Conservation (phyloP, 352 stramenopile genomes). For the Thalassiosira allenii region DNA sequence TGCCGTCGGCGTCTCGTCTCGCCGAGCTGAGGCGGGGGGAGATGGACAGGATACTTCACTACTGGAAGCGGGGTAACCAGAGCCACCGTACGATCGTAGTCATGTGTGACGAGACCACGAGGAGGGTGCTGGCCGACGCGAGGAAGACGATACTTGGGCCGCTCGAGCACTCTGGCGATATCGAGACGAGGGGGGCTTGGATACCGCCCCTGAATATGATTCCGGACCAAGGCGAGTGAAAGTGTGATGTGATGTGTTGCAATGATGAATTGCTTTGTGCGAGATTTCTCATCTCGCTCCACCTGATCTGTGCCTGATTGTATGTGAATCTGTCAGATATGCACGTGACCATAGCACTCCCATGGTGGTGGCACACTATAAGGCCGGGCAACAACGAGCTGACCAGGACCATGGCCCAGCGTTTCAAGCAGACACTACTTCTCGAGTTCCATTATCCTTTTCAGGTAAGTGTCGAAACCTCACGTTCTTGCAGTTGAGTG, state of each 20-base stretch:
- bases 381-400: conserved; percentile 52
- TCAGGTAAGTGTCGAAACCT: too few relatives aligned
- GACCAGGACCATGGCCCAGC: conserved; percentile 39
- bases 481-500: too few relatives aligned
- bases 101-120: conserved; percentile 58
- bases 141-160: conserved; percentile 53
- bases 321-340: too few relatives aligned
- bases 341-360: conserved; percentile 65
- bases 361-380: conserved; percentile 75
- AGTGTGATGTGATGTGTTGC: too few relatives aligned
- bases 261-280: too few relatives aligned
- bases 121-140: conserved; percentile 48
- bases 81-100: conserved; percentile 62
- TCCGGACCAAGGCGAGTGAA: conserved; percentile 37
- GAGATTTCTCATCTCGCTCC: too few relatives aligned
- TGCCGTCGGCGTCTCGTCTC: conserved; percentile 28
- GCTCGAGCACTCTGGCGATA: conserved; percentile 54
- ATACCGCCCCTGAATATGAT: conserved; percentile 63
- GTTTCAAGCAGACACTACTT: conserved; percentile 64
- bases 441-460: conserved; percentile 70
- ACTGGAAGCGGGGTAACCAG: conserved; percentile 58
- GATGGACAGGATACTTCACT: conserved; percentile 37
- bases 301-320: too few relatives aligned
- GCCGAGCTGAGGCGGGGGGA: conserved; percentile 32
- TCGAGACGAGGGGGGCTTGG: conserved; percentile 45